Evolutionary conservation across 768 basidiomycete species (phyloP), one percentile per base, ranked within the genome.

Genomic region (Tricholoma matsutake): DNA sequence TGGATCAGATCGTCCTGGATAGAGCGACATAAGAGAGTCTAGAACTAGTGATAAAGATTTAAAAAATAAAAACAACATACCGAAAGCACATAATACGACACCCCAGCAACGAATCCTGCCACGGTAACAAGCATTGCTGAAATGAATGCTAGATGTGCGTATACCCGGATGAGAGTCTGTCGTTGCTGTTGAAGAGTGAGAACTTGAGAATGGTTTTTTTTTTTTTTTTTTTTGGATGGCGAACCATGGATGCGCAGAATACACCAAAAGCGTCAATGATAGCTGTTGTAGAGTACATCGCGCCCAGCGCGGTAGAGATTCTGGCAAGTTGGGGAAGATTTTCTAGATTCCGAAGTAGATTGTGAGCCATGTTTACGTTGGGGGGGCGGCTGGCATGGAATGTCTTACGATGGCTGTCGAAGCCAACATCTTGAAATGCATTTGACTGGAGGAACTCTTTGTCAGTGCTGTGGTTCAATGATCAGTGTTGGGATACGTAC

Each of bases 1-100:
- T 61, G 67, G 47, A 79, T 69, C 25, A 79, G 60, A 39, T 79
- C 78, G 58, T 76, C 73, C 78, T 80, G 60, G 5, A 43, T 43
- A 18, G 3, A 34, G 8, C 39, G 8, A 6, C n/a, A 34, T 58
- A 9, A 20, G 11, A 37, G 7, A 16, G 20, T 28, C 5, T 37
- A 18, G 9, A 58, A 22, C 39, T 11, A 32, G 28, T n/a, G 13
- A 10, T 35, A 10, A 35, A 10, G 16, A 9, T 37, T 14, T 11
- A 8, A 8, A 32, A 55, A 6, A 2, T 54, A 11, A n/a, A 45
- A 31, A 39, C 18, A 35, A 73, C 79, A 43, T 59, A 78, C 78
- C 22, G 75, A 71, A 32, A 76, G 73, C 22, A 69, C 62, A 63
- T 77, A 79, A 60, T 79, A 80, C n/a, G 76, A 66, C 11, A 75